Evolutionary conservation across 768 basidiomycete species (phyloP).

Genomic region (Rhodosporidiobolus odoratus): DNA sequence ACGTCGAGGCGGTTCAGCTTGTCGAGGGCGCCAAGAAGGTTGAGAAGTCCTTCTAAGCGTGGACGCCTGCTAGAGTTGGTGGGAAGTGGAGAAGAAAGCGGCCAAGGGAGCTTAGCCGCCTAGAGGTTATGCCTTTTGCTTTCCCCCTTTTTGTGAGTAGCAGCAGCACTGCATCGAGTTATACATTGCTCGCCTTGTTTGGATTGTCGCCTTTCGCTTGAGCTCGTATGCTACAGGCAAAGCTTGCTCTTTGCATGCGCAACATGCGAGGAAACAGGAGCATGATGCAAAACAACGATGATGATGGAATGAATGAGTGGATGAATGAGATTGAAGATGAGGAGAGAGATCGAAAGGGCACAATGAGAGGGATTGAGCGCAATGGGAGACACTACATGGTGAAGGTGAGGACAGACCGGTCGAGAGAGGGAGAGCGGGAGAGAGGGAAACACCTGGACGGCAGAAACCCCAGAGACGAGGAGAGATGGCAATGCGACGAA

Average conservation of each 20-base stretch:
- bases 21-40: slow-evolving; percentile 27
- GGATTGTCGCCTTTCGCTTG: no score
- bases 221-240: no score
- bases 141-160: neutral
- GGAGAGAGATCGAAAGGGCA: no score
- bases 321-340: neutral
- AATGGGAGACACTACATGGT: no score
- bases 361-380: no score
- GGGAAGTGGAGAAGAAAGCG: neutral
- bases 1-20: slow-evolving; percentile 36
- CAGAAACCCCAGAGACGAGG: no score
- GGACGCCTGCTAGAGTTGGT: neutral
- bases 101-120: neutral
- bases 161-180: neutral
- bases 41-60: slow-evolving; percentile 13
- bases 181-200: neutral
- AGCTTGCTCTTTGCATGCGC: neutral
- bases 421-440: neutral
- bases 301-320: neutral
- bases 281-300: no score
- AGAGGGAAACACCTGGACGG: no score
- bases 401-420: neutral
- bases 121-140: neutral
- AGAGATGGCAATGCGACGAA: neutral
- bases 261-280: neutral